Evolutionary conservation across 31 red algal species (phyloP), one percentile per base, ranked within the genome.

Genomic region (Odonthalia washingtoniensis): DNA sequence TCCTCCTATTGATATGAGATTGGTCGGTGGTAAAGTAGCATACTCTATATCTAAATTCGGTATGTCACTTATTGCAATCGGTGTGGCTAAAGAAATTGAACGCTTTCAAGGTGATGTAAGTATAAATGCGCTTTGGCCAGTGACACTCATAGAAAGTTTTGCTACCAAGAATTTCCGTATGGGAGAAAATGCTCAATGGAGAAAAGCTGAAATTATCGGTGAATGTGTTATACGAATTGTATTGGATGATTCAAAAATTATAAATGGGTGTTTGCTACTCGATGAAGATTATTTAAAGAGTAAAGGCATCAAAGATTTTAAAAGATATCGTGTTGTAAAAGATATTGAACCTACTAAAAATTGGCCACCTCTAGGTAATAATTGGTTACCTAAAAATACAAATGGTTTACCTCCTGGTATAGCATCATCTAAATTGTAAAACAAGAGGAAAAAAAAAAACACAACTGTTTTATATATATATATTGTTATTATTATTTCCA

Each of bases 31-130:
- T 40, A 99, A 96, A 78, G 94, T 91, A 31, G 97, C 93, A 18
- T 99, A 99, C 52, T 70, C 87, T 24, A 96, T 99, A 40, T 95
- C 92, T 40, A 99, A 99, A 80, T 99, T 83, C 70, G 97, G 97
- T 41, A 99, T 99, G 97, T 96, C 97, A 67, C 96, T 99, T 85
- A 81, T 99, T 30, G 97, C 94, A 12, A 86, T 93, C 80, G 97
- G 97, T 6, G 53, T 97, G 36, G 94, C 89, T 4, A 75, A 77
- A 45, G 97, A 99, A 80, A 68, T 99, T 14, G 53, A 46, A 32
- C n/a, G n/a, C n/a, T n/a, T n/a, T n/a, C 89, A 90, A 35, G 89
- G 80, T 27, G 95, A 93, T 44, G 81, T 99, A 4, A 65, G 82
- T 40, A 83, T 95, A 34, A 96, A 96, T 69, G 94, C 97, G 34